phyloP scores from a whole-genome alignment of 306 rosid genomes.

The Begonia loranthoides region DNA sequence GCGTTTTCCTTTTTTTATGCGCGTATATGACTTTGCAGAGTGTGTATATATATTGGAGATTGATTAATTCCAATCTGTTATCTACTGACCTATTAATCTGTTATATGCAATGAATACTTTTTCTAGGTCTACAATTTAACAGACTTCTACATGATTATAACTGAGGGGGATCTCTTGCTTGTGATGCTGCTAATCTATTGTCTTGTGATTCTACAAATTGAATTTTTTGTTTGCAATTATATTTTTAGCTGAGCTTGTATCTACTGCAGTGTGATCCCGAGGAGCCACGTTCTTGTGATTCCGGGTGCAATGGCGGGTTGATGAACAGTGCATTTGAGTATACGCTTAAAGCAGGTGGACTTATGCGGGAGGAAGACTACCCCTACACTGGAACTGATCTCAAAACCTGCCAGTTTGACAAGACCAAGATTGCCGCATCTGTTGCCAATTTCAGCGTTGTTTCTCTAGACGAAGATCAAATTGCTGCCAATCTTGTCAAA shows the following conservation, averaged over 20 bases:
- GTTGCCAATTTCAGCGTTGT: constrained; percentile 84
- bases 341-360: constrained; percentile 77
- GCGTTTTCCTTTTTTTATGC: too few relatives aligned
- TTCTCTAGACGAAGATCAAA: constrained; percentile 76
- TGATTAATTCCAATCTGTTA: too few relatives aligned
- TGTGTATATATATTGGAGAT: too few relatives aligned
- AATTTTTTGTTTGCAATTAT: too few relatives aligned
- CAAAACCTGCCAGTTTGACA: constrained; percentile 69
- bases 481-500: constrained; percentile 79
- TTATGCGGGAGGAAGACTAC: constrained; percentile 81
- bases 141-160: too few relatives aligned
- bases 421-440: constrained; percentile 63
- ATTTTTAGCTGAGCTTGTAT: neutral
- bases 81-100: too few relatives aligned
- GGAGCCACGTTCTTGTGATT: constrained; percentile 61
- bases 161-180: too few relatives aligned
- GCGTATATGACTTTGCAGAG: too few relatives aligned
- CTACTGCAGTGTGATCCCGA: constrained; percentile 82
- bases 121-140: too few relatives aligned
- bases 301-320: constrained; percentile 94
- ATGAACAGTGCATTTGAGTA: constrained; percentile 97
- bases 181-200: too few relatives aligned
- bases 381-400: constrained; percentile 70
- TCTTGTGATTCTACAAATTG: too few relatives aligned
- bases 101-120: too few relatives aligned